These are phyloP conservation scores for Myxozyma lipomycoides DNA, from an alignment of 805 yeast genomes.

Conservation along the genomic window DNA sequence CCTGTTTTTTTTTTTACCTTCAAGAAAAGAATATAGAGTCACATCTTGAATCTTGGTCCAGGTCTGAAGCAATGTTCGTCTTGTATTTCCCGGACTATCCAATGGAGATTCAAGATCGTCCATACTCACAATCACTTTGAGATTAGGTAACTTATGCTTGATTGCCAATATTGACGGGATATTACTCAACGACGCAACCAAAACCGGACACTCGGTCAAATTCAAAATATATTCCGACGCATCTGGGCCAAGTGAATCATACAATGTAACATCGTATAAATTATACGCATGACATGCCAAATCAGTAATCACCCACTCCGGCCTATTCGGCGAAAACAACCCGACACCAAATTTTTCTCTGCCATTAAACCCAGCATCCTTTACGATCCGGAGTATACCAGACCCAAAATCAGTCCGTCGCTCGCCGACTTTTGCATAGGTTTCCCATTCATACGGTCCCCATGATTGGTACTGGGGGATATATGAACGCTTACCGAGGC, in stretches of 20 bases:
- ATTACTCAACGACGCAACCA: conserved; percentile 50
- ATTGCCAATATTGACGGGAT: conserved; percentile 47
- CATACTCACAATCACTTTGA: conserved; percentile 55
- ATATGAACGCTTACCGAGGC: conserved; percentile 41
- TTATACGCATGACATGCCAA: conserved; percentile 60
- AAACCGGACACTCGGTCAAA: conserved; percentile 59
- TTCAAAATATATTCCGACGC: conserved; percentile 61
- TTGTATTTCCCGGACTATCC: conserved; percentile 30
- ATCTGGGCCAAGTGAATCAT: conserved; percentile 54
- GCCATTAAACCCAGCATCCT: conserved; percentile 35
- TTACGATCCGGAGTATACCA: conserved; percentile 46
- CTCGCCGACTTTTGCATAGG: conserved; percentile 43
- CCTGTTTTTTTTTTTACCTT: neutral
- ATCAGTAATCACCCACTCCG: conserved; percentile 69
- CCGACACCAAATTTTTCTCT: conserved; percentile 49
- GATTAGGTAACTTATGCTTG: conserved; percentile 41
- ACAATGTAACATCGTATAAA: conserved; percentile 49
- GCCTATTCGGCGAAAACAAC: conserved; percentile 53
- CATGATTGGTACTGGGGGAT: conserved; percentile 39
- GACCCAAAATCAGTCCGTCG: conserved; percentile 51
- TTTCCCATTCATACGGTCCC: conserved; percentile 44
- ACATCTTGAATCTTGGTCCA: conserved; percentile 16
- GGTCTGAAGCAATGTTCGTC: conserved; percentile 39
- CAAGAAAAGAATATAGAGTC: conserved; percentile 19
- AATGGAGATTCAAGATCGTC: conserved; percentile 42